Base-by-base conservation (phyloP, 805 yeast species). In the Blastobotrys terrestris region DNA sequence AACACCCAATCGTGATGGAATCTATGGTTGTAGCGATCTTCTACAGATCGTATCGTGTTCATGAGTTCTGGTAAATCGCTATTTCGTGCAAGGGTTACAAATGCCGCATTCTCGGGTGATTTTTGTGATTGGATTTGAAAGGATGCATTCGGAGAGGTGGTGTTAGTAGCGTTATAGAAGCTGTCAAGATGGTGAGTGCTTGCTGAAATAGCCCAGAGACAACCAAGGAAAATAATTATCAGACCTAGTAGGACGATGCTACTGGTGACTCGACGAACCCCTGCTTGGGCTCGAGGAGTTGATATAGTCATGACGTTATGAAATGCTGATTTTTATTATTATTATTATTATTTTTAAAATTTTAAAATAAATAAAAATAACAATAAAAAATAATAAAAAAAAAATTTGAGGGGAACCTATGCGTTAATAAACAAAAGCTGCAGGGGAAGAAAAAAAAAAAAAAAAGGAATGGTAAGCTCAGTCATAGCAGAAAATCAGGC, bases 1-100 rank as follows among this genome's bases (percentile, higher is more conserved):
- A 90, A 90, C 31, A 88, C 94, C 96, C 96, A 90, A 64, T 89
- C 95, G 65, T 90, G 90, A 58, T 86, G 78, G 70, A 70, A 89
- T 45, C 84, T 77, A 22, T 68, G 63, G 73, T 90, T 90, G 74
- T 89, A 90, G 59, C 95, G 75, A 67, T 87, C 95, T 71, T 90
- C 96, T 52, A 88, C 79, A 47, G 83, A 79, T 67, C 87, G 77
- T 55, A 87, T 85, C 5, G 95, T 81, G 31, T 73, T 78, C 45
- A 80, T 70, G 50, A 87, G 69, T 21, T 77, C 76, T 71, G 78
- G 75, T 53, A 87, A 67, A 65, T 87, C 96, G n/a, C 72, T 61
- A 67, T 87, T 86, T 71, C 95, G 77, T 11, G 91, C 94, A 61
- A 87, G 74, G 0, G 92, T 77, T 15, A 87, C 90, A 67, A 88